Base-by-base conservation (phyloP, 768 basidiomycete genomes). In the Suillus subalutaceus region DNA sequence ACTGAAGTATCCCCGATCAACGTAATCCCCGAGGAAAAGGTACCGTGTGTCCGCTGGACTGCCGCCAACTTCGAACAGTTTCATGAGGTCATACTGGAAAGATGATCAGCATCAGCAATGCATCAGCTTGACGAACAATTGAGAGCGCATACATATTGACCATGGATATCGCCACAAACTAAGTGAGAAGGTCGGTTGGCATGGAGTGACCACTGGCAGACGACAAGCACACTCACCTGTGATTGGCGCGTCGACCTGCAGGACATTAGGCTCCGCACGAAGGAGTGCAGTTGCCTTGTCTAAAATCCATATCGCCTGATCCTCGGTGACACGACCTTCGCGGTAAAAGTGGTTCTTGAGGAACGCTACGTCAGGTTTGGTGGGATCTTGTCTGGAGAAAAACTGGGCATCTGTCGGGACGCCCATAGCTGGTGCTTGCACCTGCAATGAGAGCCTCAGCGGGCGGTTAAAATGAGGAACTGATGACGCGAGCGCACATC, bases 321-420 rank as follows among this genome's bases (percentile, higher is more conserved):
- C 94, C 77, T 99, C 97, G 20, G 90, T 96, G 70, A 99, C 71
- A 61, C 96, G 84, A 0, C 97, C 97, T 77, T 98, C 97, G 43
- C 97, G 88, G 79, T 99, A 99, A 76, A 99, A 98, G 80, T 99
- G 97, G 73, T 98, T 99, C 83, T 99, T 99, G 68, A 99, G 85
- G 79, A 95, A 99, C 37, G 93, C 96, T 70, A 99, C 84, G 78
- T 98, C 94, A 12, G 97, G 97, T 78, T 97, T 98, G 37, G 89
- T 85, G 53, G 86, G 89, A 81, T 98, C 97, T 71, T 88, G 85
- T 66, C 72, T 76, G 65, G 92, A 90, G 81, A 90, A 98, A 86
- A 99, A 99, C 77, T 99, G 94, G 71, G 92, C 93, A 70, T 92
- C 88, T 2, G 96, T 96, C 1, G 97, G 97, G 66, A 90, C 86